These are phyloP conservation scores for Gomphus bonarii DNA, from an alignment of 1,284 basidiomycete species.

Conservation along the genomic window DNA sequence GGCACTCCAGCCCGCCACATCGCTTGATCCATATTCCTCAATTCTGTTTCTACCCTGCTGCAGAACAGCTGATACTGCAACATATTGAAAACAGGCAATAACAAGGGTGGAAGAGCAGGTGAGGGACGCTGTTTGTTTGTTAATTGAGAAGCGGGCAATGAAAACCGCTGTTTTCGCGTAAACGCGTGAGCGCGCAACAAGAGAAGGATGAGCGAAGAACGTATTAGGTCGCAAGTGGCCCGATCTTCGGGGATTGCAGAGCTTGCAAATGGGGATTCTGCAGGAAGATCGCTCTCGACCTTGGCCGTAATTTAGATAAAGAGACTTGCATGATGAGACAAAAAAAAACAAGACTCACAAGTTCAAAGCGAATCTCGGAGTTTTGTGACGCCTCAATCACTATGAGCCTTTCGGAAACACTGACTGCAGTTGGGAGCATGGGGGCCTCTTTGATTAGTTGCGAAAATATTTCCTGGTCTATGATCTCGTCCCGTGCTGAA, in stretches of 20 bases:
- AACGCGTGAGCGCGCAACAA: conserved; percentile 51
- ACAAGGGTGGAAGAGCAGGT: conserved; percentile 24
- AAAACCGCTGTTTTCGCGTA: conserved; percentile 39
- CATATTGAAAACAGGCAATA: conserved; percentile 65
- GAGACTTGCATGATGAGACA: not conserved
- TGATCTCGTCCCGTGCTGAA: conserved; percentile 54
- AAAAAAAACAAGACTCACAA: conserved; percentile 33
- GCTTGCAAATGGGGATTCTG: conserved; percentile 12
- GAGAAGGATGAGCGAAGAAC: conserved; percentile 49
- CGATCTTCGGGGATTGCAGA: conserved; percentile 15
- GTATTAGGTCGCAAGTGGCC: conserved; percentile 61
- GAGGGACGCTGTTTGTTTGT: conserved; percentile 16
- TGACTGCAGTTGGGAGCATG: conserved; percentile 56
- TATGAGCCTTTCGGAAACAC: conserved; percentile 65
- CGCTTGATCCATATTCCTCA: conserved; percentile 37
- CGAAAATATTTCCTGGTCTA: conserved; percentile 71
- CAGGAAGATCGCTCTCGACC: conserved; percentile 23
- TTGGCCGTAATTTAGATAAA: conserved; percentile 14
- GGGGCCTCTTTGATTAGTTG: conserved; percentile 62
- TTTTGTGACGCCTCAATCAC: conserved; percentile 61
- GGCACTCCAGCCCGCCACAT: conserved; percentile 46
- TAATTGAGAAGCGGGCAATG: not conserved
- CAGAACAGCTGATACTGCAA: conserved; percentile 71
- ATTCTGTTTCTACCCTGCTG: conserved; percentile 44
- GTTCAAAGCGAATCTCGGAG: conserved; percentile 57